Base-by-base conservation (phyloP, 108 stramenopile species). In the Thalassiosira profunda region DNA sequence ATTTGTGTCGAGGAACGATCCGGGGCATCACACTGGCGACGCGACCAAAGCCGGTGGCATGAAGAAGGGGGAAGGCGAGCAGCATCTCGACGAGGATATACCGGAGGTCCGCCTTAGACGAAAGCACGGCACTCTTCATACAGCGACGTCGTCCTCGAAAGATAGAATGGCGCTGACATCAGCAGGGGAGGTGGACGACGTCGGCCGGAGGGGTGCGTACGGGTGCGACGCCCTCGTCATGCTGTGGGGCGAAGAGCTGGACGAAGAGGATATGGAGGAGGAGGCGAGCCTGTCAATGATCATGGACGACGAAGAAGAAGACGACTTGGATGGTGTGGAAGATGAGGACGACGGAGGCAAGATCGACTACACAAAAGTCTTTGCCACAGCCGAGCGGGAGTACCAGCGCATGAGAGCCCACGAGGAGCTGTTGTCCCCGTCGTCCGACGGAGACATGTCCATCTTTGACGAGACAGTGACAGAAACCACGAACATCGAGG, bases 161-260 rank as follows among this genome's bases (percentile, higher is more conserved):
- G 20, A 56, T 24, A 30, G 61, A 11, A 56, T 68, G 41, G 41
- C 57, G 15, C 20, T 66, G 20, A 55, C 70, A 12, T 43, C 79
- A 2, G 45, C 74, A 14, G 70, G 75, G 0, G 79, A 76, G 45
- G 79, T 80, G 14, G 79, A 72, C 20, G 79, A 76, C 58, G 79
- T 79, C 10, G 59, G 64, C 23, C 52, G 52, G 33, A 63, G 53
- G 36, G 68, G 76, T 10, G 44, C 67, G 15, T 89, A 81, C 76
- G 86, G 86, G 20, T 86, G 91, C 57, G 88, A 92, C 63, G 88
- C 87, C 33, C 78, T 86, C 72, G 81, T 92, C 10, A 87, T 89
- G 86, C 59, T 92, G 0, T 42, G 62, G 58, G 91, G 91, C 5
- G 86, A 88, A 73, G 91, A 92, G 54, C 81, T 70, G 0, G 46